phyloP scores from a whole-genome alignment of 176 grass and related monocot species.

The Cymbopogon citratus region DNA sequence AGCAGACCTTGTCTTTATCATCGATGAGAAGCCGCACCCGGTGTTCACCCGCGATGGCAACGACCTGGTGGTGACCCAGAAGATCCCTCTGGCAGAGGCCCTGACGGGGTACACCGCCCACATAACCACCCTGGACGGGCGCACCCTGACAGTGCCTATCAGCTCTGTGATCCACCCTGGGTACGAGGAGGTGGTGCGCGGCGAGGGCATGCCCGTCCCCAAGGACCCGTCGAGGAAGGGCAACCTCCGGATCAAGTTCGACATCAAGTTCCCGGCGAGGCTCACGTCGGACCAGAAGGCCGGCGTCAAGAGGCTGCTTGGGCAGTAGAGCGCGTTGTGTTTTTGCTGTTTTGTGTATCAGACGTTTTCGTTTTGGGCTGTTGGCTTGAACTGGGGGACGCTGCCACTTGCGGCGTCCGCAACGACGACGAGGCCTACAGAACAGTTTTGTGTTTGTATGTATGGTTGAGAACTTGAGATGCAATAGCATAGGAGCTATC shows the following conservation, averaged over 20 bases:
- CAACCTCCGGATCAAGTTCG: constrained; percentile 89
- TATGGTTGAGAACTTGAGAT: neutral
- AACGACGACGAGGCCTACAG: neutral
- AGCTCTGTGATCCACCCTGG: constrained; percentile 53
- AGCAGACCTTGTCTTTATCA: constrained; percentile 74
- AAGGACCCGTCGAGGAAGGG: constrained; percentile 81
- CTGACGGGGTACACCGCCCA: constrained; percentile 59
- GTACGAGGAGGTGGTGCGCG: constrained; percentile 71
- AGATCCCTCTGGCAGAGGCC: constrained; percentile 63
- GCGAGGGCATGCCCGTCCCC: constrained; percentile 84
- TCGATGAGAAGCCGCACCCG: constrained; percentile 93
- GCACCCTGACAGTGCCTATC: constrained; percentile 61
- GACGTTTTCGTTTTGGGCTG: neutral
- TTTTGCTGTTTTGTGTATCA: neutral
- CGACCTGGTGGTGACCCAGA: constrained; percentile 69
- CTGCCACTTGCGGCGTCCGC: neutral
- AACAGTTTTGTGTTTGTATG: neutral
- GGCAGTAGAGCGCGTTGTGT: constrained; percentile 28
- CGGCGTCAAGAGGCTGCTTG: constrained; percentile 73
- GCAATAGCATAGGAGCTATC: neutral
- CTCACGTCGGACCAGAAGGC: constrained; percentile 80
- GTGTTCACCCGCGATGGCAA: constrained; percentile 86
- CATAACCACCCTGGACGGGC: constrained; percentile 68
- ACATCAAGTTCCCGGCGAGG: constrained; percentile 78
- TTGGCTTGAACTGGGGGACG: neutral